Conservation (phyloP, 352 stramenopile genomes). For the Phytophthora litchii region DNA sequence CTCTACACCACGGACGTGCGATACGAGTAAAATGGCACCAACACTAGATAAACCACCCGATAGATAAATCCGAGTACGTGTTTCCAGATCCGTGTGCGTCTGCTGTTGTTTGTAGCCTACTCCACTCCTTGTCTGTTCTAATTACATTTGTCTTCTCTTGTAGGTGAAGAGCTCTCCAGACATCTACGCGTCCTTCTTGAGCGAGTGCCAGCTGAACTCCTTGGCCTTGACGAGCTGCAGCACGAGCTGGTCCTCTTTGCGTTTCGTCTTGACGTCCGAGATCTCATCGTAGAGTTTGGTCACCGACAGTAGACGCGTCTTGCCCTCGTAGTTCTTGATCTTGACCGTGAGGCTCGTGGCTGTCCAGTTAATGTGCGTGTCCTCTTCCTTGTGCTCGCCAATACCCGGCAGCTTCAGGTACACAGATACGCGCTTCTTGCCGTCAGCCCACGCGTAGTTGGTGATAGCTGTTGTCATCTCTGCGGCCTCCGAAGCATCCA, state of each 20-base stretch:
- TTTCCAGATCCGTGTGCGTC: constrained; percentile 28
- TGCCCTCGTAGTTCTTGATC: constrained; percentile 69
- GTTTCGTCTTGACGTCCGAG: constrained; percentile 76
- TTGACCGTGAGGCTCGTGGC: constrained; percentile 57
- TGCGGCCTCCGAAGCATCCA: constrained; percentile 33
- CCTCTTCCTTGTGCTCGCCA: constrained; percentile 61
- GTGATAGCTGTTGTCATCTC: constrained; percentile 64
- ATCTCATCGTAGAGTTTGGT: constrained; percentile 84
- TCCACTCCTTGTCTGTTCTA: constrained; percentile 37
- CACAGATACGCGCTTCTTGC: constrained; percentile 80
- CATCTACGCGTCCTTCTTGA: constrained; percentile 83
- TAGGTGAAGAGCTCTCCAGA: background rate
- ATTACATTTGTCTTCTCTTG: constrained; percentile 18
- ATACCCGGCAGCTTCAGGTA: constrained; percentile 79
- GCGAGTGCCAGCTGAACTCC: constrained; percentile 78
- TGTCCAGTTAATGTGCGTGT: constrained; percentile 74
- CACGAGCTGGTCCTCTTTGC: constrained; percentile 84
- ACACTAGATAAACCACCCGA: constrained; percentile 8
- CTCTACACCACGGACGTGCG: constrained; percentile 84
- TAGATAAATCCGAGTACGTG: constrained; percentile 34
- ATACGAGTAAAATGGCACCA: constrained; percentile 38
- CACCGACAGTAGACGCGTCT: constrained; percentile 72
- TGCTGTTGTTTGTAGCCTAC: constrained; percentile 6
- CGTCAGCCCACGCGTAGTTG: constrained; percentile 83
- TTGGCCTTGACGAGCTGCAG: constrained; percentile 79